Evolutionary conservation across 2,329 filamentous ascomycete genomes (phyloP).

Genomic region (Helicocarpus griseus): DNA sequence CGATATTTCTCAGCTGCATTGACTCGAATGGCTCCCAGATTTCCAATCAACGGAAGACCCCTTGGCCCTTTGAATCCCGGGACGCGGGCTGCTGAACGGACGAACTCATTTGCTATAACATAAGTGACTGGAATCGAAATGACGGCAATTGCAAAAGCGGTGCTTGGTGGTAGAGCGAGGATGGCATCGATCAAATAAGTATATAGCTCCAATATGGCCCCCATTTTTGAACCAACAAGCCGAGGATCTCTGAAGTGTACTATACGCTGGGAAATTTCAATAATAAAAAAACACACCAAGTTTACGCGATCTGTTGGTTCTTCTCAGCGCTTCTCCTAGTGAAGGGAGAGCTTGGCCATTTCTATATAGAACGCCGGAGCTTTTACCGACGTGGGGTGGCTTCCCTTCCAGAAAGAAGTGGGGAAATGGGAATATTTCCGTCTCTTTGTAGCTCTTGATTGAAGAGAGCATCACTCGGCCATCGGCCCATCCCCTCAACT

Average conservation of each 20-base stretch:
- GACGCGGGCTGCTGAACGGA: constrained; percentile 37
- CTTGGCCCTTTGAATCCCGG: constrained; percentile 39
- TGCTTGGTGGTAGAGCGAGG: neutral
- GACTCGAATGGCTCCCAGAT: constrained; percentile 44
- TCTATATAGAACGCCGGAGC: neutral
- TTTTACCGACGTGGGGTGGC: neutral
- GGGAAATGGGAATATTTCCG: neutral
- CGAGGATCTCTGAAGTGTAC: too few relatives aligned
- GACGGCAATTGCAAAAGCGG: neutral
- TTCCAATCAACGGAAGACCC: constrained; percentile 46
- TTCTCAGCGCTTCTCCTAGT: neutral
- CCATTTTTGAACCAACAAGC: neutral
- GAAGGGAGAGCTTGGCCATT: neutral
- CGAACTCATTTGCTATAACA: constrained; percentile 41
- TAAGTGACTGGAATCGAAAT: constrained; percentile 33
- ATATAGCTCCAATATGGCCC: neutral
- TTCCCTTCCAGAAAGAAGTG: neutral
- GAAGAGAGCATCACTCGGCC: neutral
- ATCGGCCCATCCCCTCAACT: neutral
- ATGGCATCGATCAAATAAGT: neutral
- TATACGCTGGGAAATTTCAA: too few relatives aligned
- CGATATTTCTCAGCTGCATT: constrained; percentile 51
- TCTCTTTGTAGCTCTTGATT: too few relatives aligned
- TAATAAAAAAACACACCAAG: too few relatives aligned
- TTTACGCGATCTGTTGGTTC: neutral